These are phyloP conservation scores for Linnemannia hyalina DNA, from an alignment of 192 early-diverging fungal genomes.

Conservation along the genomic window DNA sequence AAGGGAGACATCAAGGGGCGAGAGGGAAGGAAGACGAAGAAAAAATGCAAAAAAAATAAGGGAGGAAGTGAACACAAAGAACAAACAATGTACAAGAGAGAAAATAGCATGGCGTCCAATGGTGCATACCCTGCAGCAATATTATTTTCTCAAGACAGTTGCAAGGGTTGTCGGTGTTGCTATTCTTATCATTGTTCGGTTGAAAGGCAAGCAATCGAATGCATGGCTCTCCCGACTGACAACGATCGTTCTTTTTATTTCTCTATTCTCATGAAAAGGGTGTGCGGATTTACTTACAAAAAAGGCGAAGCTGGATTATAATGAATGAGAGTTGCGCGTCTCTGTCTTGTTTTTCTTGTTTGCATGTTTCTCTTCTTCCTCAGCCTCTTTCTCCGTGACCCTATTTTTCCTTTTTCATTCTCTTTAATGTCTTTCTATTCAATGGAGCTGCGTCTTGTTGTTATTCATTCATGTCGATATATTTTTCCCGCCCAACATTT, in stretches of 20 bases:
- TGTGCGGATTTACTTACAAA: neutral
- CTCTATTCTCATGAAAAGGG: conserved; percentile 9
- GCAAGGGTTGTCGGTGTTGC: neutral
- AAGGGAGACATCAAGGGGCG: neutral
- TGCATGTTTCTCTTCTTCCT: neutral
- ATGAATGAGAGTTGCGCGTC: neutral
- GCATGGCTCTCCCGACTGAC: neutral
- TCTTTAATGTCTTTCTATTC: neutral
- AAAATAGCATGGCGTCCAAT: no score
- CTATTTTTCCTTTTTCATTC: neutral
- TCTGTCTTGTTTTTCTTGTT: neutral
- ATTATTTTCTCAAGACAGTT: neutral
- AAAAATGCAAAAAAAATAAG: neutral
- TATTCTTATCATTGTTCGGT: neutral
- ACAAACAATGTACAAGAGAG: neutral
- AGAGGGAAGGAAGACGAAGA: conserved; percentile 5
- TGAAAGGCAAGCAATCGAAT: neutral
- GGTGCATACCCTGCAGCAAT: neutral
- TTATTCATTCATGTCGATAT: neutral
- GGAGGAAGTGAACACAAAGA: neutral
- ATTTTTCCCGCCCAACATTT: neutral
- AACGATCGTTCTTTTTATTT: neutral
- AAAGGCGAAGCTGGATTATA: neutral
- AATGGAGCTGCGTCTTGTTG: neutral
- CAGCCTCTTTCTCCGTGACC: neutral